Base-by-base conservation (phyloP, 2,329 filamentous ascomycete genomes). In the Trichoderma sp. region DNA sequence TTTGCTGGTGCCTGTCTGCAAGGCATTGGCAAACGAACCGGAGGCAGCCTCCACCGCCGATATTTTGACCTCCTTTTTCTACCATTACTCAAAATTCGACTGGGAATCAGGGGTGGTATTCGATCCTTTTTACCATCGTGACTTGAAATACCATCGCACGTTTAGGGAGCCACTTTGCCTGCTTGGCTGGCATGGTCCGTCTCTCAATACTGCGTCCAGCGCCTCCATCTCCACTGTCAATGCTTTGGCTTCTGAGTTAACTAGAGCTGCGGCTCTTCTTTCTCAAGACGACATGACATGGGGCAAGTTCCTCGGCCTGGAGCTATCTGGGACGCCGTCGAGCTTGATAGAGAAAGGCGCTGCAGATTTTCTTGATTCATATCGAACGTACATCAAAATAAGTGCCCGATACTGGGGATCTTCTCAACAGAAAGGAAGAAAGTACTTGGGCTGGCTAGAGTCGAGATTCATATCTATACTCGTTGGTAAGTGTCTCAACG, bases 351-450 rank as follows among this genome's bases (percentile, higher is more conserved):
- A 45, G 16, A 67, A 75, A 11, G 85, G 84, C 12, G 82, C 84
- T 6, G 71, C 76, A 1, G 85, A 88, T 3, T 93, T 93, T 77
- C 79, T 93, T 6, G 78, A 78, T 1, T 79, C 83, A 0, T 90
- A 89, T 80, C 87, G 85, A 73, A 88, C 84, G 71, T 93, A 91
- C 79, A 82, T 91, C 75, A 90, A 89, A 78, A 87, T 93, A 69
- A 89, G 92, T 75, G 86, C 90, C 1, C 90, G 91, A 64, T 93
- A 91, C 81, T 93, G 92, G 92, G 91, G 91, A 1, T 83, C 87
- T 7, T 90, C 90, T 2, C 82, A 87, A 1, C 83, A 86, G 1
- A 89, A 88, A 72, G 89, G 90, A 1, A 88, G 87, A 24, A 84
- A 85, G 14, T 87, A 92, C 65, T 83, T 93, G 0, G 89, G 90